Evolutionary conservation across 2,329 filamentous ascomycete species (phyloP).

Genomic region (Fusarium redolens): DNA sequence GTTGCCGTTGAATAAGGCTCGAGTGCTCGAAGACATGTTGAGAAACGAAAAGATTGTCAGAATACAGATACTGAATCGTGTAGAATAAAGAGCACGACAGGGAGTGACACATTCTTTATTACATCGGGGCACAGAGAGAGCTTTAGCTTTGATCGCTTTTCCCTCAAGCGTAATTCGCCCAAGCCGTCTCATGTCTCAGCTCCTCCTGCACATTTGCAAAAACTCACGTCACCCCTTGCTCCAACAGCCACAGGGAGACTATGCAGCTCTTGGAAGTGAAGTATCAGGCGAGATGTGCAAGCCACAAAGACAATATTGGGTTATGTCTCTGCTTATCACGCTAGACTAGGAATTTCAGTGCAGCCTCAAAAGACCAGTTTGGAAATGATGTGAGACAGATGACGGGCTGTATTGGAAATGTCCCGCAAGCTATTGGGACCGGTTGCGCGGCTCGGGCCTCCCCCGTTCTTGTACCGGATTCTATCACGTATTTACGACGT

Average conservation of each 20-base stretch:
- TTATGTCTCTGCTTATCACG: neutral
- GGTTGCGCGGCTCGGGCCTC: neutral
- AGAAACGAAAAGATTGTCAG: neutral
- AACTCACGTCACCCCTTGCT: neutral
- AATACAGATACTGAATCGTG: neutral
- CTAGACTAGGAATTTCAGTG: neutral
- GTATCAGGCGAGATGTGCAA: neutral
- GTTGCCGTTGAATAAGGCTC: neutral
- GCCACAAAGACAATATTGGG: neutral
- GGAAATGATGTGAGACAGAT: neutral
- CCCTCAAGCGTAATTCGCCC: neutral
- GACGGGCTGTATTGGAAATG: neutral
- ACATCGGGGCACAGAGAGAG: neutral
- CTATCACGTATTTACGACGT: no score
- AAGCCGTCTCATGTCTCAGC: neutral
- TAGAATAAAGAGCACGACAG: neutral
- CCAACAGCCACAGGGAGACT: neutral
- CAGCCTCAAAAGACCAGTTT: neutral
- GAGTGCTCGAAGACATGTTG: neutral
- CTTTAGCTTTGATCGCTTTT: neutral
- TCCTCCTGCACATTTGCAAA: neutral
- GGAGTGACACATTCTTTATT: neutral
- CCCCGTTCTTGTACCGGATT: no score
- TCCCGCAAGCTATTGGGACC: neutral
- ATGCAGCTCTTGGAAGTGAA: neutral